Base-by-base conservation (phyloP, 768 basidiomycete species). In the Suillus bovinus region DNA sequence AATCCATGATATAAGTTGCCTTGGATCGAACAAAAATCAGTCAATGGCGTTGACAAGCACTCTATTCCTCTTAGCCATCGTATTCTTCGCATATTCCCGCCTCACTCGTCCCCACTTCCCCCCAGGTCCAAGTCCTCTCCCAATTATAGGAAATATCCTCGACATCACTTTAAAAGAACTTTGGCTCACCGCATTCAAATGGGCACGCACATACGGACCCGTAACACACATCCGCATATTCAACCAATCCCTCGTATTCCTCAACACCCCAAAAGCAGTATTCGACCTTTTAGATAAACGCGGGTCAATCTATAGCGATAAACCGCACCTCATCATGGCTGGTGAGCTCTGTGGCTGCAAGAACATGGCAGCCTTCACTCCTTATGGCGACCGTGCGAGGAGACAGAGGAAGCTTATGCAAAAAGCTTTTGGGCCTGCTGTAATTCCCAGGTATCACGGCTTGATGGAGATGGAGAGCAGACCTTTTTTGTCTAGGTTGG, bases 261-360 rank as follows among this genome's bases (percentile, higher is more conserved):
- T 91, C 58, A 89, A 86, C 73, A 82, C 82, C 38, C 79, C 81
- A 8, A 81, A 87, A 41, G 85, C 80, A 0, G 82, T 81, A 0
- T 77, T 78, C 42, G 90, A 91, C 39, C 74, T 93, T 60, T 76
- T 93, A 65, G 90, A 92, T 60, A 88, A 84, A 69, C 82, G 84
- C 34, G 88, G 89, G 8, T 76, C 82, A 10, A 86, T 90, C 33
- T 92, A 91, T 71, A 86, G 90, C 9, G 91, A 91, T 75, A 89
- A 88, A 71, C 88, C 88, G 0, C 75, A 77, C 29, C 76, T 90
- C 27, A 79, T 88, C 49, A 91, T 93, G 90, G 78, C 76, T 16
- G 85, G 86, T 27, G 89, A 92, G 58, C 77, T 91, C 82, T 76
- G 87, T 67, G 86, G 86, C 42, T 88, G 87, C 71, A 81, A 88